Evolutionary conservation across 805 yeast species (phyloP).

Genomic region (Clavispora carvajalis): DNA sequence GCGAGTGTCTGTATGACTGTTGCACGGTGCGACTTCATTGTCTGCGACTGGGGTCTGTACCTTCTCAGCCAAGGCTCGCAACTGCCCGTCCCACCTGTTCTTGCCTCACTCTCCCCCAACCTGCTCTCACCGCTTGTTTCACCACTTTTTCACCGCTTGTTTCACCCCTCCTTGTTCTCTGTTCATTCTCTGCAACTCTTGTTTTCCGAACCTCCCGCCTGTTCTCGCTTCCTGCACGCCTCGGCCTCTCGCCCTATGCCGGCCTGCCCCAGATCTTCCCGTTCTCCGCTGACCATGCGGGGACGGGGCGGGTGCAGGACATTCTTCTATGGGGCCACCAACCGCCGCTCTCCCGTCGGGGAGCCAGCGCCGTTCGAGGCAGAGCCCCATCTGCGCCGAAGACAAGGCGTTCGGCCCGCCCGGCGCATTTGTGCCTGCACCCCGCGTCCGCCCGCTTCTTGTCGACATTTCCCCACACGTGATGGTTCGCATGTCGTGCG

Average conservation of each 20-base stretch:
- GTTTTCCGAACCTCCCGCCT: too few relatives aligned
- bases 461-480: neutral
- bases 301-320: neutral
- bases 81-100: too few relatives aligned
- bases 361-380: too few relatives aligned
- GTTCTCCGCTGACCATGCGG: neutral
- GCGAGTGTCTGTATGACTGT: too few relatives aligned
- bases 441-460: neutral
- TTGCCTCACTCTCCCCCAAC: too few relatives aligned
- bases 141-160: neutral
- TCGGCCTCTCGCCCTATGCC: neutral
- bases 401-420: too few relatives aligned
- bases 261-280: neutral
- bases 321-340: neutral
- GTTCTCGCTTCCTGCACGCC: neutral
- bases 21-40: too few relatives aligned
- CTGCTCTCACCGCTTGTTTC: too few relatives aligned
- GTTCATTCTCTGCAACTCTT: neutral
- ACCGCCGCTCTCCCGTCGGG: too few relatives aligned
- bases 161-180: neutral
- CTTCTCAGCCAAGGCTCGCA: neutral
- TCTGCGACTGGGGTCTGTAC: too few relatives aligned
- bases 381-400: too few relatives aligned
- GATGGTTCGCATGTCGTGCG: slow-evolving; percentile 8
- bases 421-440: too few relatives aligned